Percentiles rank a stretch among this genome's conserved stretches.
These are phyloP conservation scores for Euclidium syriacum DNA, from an alignment of 345 rosid genomes.

Conservation along the genomic window DNA sequence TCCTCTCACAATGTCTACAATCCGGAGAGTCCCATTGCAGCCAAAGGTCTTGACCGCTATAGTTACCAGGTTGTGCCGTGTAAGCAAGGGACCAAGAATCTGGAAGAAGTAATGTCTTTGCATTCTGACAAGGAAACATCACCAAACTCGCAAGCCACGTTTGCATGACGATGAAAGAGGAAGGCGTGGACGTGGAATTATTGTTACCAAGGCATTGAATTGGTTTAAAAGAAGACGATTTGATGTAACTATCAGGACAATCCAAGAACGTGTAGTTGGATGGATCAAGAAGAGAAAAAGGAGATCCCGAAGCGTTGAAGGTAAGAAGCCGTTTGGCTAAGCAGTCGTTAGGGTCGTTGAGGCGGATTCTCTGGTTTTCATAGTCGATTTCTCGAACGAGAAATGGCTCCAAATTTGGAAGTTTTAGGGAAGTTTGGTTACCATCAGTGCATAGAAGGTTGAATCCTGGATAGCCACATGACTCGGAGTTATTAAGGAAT, in stretches of 20 bases:
- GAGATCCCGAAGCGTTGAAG: constrained; percentile 54
- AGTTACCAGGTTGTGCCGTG: too few species aligned
- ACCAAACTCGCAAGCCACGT: background rate
- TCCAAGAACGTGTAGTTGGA: constrained; percentile 50
- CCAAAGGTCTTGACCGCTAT: constrained; percentile 28
- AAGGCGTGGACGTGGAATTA: constrained; percentile 57
- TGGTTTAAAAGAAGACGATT: constrained; percentile 14
- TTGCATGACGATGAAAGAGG: constrained; percentile 41
- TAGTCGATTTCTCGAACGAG: constrained; percentile 49
- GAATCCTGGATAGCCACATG: constrained; percentile 59
- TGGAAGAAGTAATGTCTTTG: constrained; percentile 33
- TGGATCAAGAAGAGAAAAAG: constrained; percentile 33
- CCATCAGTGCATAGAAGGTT: constrained; percentile 39
- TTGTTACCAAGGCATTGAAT: constrained; percentile 58
- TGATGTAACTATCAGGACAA: constrained; percentile 39
- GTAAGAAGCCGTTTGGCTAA: constrained; percentile 46
- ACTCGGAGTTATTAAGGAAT: constrained; percentile 30
- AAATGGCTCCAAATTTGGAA: constrained; percentile 46
- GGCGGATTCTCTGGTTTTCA: constrained; percentile 36
- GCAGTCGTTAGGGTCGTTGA: constrained; percentile 56
- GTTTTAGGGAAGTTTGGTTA: constrained; percentile 31
- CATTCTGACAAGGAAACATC: constrained; percentile 33
- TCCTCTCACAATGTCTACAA: constrained; percentile 56
- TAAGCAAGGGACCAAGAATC: too few species aligned
- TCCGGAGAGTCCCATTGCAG: constrained; percentile 53